phyloP scores from a whole-genome alignment of 1,284 basidiomycete species.

The Cronartium quercuum region DNA sequence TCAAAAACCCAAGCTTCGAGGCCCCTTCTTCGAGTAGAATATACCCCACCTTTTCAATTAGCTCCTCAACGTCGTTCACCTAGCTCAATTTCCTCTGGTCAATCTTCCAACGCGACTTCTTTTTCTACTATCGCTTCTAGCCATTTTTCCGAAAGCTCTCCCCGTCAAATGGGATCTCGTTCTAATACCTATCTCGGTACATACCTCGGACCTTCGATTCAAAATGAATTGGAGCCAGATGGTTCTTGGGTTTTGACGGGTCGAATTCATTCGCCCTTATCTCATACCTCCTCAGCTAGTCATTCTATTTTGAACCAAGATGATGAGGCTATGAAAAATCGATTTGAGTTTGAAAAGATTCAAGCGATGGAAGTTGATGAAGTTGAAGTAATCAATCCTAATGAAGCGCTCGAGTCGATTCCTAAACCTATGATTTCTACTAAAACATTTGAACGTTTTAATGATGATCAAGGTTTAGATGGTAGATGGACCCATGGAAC shows the following conservation, averaged over 20 bases:
- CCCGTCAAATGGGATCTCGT: not conserved
- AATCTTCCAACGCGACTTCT: not conserved
- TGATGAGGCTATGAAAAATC: too few species aligned
- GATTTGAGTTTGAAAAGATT: too few species aligned
- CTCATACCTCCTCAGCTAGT: too few species aligned
- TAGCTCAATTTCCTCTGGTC: not conserved
- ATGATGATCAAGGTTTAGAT: not conserved
- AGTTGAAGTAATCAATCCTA: too few species aligned
- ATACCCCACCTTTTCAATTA: not conserved
- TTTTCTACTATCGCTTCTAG: not conserved
- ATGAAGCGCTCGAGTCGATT: too few species aligned
- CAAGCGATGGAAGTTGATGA: too few species aligned
- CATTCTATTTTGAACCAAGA: too few species aligned
- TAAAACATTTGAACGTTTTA: too few species aligned
- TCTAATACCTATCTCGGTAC: not conserved
- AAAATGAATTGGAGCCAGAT: not conserved
- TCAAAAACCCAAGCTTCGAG: too few species aligned
- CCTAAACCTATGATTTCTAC: too few species aligned
- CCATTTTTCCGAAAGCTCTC: not conserved
- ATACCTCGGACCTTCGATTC: not conserved
- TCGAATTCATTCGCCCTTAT: not conserved
- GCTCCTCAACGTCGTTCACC: not conserved
- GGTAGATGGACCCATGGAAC: not conserved
- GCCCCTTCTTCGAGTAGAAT: not conserved
- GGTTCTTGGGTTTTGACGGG: not conserved